These are phyloP conservation scores for Zalerion maritima DNA, from an alignment of 495 filamentous ascomycete genomes.

Conservation along the genomic window DNA sequence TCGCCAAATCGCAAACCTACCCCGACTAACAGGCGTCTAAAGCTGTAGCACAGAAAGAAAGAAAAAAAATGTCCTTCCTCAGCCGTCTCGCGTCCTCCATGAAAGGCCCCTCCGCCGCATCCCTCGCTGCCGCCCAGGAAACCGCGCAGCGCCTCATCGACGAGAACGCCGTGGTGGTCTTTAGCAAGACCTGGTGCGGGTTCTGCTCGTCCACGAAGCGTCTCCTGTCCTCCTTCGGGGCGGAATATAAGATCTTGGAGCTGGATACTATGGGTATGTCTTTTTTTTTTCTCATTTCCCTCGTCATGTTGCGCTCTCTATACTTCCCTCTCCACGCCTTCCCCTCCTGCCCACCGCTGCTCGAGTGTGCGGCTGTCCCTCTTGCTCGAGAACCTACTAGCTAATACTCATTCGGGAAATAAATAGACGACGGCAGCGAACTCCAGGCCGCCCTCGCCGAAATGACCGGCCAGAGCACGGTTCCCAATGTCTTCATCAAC, in stretches of 20 bases:
- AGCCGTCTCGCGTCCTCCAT: slow-evolving; percentile 58
- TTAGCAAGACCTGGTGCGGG: slow-evolving; percentile 95
- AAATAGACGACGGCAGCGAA: slow-evolving; percentile 56
- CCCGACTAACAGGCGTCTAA: too few relatives aligned
- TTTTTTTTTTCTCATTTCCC: neutral
- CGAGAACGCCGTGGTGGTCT: slow-evolving; percentile 86
- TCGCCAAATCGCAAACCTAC: too few relatives aligned
- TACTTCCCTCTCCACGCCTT: neutral
- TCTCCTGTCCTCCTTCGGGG: slow-evolving; percentile 50
- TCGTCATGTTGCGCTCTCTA: too few relatives aligned
- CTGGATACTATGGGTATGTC: slow-evolving; percentile 67
- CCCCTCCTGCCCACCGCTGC: neutral
- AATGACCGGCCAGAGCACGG: slow-evolving; percentile 68
- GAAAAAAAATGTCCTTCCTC: slow-evolving; percentile 77
- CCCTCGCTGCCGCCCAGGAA: slow-evolving; percentile 72
- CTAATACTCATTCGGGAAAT: neutral
- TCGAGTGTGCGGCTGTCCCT: neutral
- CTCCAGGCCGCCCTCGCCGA: slow-evolving; percentile 74
- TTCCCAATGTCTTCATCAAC: slow-evolving; percentile 90
- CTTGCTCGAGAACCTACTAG: neutral
- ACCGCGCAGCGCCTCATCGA: slow-evolving; percentile 82
- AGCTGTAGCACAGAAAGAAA: too few relatives aligned
- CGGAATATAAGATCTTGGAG: slow-evolving; percentile 64
- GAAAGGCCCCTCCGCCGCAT: slow-evolving; percentile 40
- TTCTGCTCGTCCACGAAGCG: slow-evolving; percentile 74